These are phyloP conservation scores for Chamaenerion angustifolium DNA, from an alignment of 345 rosid species.

Conservation along the genomic window DNA sequence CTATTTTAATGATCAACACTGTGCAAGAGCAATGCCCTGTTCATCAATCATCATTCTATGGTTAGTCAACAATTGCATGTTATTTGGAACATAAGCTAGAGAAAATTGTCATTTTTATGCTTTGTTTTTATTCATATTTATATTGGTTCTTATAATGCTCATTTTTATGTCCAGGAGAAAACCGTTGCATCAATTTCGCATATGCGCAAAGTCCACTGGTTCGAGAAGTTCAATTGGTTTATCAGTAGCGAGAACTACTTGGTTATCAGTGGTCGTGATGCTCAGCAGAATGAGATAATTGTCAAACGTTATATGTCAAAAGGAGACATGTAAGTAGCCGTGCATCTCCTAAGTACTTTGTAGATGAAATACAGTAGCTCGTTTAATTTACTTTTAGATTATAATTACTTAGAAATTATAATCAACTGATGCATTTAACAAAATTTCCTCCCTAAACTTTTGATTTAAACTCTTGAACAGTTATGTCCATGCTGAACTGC, in stretches of 20 bases:
- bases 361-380: no score
- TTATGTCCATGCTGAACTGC: conserved; percentile 90
- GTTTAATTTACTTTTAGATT: no score
- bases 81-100: not conserved
- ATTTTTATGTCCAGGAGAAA: conserved; percentile 44
- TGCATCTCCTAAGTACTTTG: not conserved
- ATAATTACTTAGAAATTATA: no score
- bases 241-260: conserved; percentile 91
- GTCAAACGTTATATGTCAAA: conserved; percentile 96
- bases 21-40: not conserved
- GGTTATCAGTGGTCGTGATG: conserved; percentile 93
- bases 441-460: not conserved
- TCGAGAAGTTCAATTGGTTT: conserved; percentile 98
- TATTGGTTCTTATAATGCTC: not conserved
- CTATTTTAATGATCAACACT: not conserved
- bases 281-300: conserved; percentile 96
- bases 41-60: not conserved
- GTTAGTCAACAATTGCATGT: no score
- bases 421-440: no score
- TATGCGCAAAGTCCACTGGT: conserved; percentile 97
- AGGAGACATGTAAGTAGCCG: conserved; percentile 74
- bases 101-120: not conserved
- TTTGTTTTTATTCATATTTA: not conserved
- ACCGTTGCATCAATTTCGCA: conserved; percentile 79
- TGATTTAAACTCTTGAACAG: conserved; percentile 29